phyloP scores from a whole-genome alignment of 1,284 basidiomycete genomes.

The Crocinoboletus sp. region DNA sequence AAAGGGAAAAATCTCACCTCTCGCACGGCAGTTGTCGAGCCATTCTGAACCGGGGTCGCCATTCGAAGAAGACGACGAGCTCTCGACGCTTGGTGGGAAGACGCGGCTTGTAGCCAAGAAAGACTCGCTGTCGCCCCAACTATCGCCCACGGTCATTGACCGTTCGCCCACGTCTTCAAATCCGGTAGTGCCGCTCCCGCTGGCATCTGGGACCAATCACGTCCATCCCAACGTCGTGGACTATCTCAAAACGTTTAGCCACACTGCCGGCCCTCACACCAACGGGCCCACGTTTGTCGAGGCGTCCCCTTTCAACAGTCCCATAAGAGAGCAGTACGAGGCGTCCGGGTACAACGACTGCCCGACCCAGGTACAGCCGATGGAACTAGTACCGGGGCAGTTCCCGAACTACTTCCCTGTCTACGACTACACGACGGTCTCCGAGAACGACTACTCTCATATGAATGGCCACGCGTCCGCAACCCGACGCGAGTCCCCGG shows the following conservation, averaged over 20 bases:
- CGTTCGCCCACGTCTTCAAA: slow-evolving; percentile 65
- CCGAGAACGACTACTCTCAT: slow-evolving; percentile 34
- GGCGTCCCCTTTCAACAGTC: slow-evolving; percentile 24
- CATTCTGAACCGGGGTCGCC: slow-evolving; percentile 46
- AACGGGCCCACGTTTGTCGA: slow-evolving; percentile 25
- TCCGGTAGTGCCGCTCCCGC: slow-evolving; percentile 58
- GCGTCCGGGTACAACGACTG: slow-evolving; percentile 24
- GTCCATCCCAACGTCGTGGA: slow-evolving; percentile 59
- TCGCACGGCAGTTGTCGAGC: slow-evolving; percentile 37
- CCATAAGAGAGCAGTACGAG: slow-evolving; percentile 28
- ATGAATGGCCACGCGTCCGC: slow-evolving; percentile 33
- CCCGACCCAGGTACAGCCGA: slow-evolving; percentile 25
- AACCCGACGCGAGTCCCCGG: slow-evolving; percentile 46
- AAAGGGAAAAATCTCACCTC: slow-evolving; percentile 49
- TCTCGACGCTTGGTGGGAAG: slow-evolving; percentile 64
- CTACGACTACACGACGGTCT: slow-evolving; percentile 57
- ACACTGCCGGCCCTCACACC: slow-evolving; percentile 26
- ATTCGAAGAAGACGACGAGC: slow-evolving; percentile 61
- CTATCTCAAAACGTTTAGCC: slow-evolving; percentile 61
- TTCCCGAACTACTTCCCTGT: slow-evolving; percentile 74
- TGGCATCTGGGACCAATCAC: slow-evolving; percentile 38
- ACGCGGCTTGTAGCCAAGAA: slow-evolving; percentile 66
- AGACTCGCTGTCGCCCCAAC: slow-evolving; percentile 46
- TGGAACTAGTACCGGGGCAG: slow-evolving; percentile 31
- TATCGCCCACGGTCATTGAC: slow-evolving; percentile 48